A percentile compares a stretch with the other conserved stretches of the same genome.
phyloP scores from a whole-genome alignment of 768 basidiomycete genomes.

The Serendipita sp. region DNA sequence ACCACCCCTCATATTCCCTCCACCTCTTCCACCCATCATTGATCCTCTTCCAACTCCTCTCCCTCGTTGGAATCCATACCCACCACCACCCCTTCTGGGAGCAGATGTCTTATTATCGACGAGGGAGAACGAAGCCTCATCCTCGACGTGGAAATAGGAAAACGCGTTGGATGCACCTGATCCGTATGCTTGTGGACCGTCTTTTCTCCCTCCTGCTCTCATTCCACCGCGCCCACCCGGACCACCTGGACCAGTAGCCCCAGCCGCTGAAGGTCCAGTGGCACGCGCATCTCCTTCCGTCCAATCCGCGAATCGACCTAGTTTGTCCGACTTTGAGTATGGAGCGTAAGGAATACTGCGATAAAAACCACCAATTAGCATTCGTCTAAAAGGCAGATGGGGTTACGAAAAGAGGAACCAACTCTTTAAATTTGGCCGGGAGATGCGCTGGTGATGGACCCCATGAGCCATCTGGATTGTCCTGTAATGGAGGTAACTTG shows the following conservation, averaged over 20 bases:
- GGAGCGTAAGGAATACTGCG: conserved; percentile 82
- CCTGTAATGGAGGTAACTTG: conserved; percentile 70
- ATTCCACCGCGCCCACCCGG: conserved; percentile 28
- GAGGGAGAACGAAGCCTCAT: conserved; percentile 90
- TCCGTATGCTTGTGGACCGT: conserved; percentile 73
- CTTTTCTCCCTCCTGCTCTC: conserved; percentile 17
- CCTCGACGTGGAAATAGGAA: conserved; percentile 95
- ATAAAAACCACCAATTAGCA: background rate
- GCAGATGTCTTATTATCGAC: conserved; percentile 75
- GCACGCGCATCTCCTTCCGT: conserved; percentile 56
- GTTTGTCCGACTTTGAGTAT: conserved; percentile 96
- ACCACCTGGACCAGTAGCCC: conserved; percentile 27
- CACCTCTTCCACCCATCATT: conserved; percentile 12
- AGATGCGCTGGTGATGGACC: conserved; percentile 70
- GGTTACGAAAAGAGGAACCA: conserved; percentile 10
- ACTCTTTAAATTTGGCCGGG: conserved; percentile 85
- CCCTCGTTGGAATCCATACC: conserved; percentile 33
- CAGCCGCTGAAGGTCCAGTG: conserved; percentile 16
- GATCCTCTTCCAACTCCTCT: conserved; percentile 29
- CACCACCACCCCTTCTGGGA: conserved; percentile 46
- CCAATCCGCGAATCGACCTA: conserved; percentile 97
- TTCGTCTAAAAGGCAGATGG: background rate
- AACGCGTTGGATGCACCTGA: conserved; percentile 84
- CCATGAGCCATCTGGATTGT: conserved; percentile 90
- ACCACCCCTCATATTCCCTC: conserved; percentile 18